Base-by-base conservation (phyloP, 176 grass and related monocot species). In the Eremochloa ophiuroides region DNA sequence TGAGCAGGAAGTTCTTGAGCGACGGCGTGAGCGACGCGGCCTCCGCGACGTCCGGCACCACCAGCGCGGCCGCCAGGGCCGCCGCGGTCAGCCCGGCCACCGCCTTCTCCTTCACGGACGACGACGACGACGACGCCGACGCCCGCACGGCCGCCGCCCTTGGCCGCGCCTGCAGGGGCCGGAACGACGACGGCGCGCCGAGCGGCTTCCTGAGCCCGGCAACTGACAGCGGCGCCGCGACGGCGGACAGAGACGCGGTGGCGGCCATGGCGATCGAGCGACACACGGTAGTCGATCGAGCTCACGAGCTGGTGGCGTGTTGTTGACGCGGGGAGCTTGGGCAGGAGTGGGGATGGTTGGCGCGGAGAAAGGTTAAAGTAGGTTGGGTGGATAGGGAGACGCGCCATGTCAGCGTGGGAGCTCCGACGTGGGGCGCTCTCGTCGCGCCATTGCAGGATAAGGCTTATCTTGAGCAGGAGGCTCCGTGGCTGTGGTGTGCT, bases 1-100 rank as follows among this genome's bases (percentile, higher is more conserved):
- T 91, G 46, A 91, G 77, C 39, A 91, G 82, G 85, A 91, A 91
- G 89, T 91, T 91, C 89, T 91, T 91, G 35, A 91, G 89, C 76
- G 89, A 91, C 72, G 89, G 89, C 30, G 89, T 82, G 22, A 91
- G 43, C 8, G 72, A 67, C 18, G 85, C 89, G 44, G 89, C 89
- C 66, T 91, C 89, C 14, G 89, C 89, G 31, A 85, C 65, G 51
- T 88, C 89, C 14, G 89, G 89, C 35, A 91, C 8, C 22, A 88
- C 81, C 30, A 88, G 27, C 46, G 85, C 89, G 6, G 89, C 76
- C 13, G 85, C 82, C 38, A 88, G 13, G 27, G 85, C 89, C 58
- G 77, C 81, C 11, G 85, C 85, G 16, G 89, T 87, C 17, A 84
- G 69, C 85, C 89, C 89, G 27, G 89, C 87, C 43, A 59, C 23